Base-by-base conservation (phyloP, 768 basidiomycete genomes). In the Plicaturopsis crispa region DNA sequence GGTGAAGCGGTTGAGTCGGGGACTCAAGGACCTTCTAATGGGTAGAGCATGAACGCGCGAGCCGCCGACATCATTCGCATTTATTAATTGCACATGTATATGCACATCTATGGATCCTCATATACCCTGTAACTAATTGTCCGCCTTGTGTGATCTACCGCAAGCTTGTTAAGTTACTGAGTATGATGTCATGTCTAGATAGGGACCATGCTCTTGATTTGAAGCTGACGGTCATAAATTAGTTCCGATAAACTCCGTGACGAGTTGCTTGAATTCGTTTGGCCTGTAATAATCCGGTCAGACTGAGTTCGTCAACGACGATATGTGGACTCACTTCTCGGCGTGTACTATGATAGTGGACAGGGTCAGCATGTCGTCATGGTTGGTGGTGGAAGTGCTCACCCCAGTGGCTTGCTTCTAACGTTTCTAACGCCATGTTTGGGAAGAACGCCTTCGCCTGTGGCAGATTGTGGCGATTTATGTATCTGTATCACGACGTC, bases 391-490 rank as follows among this genome's bases (percentile, higher is more conserved):
- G 1, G 11, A 21, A 5, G 26, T 5, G 58, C 78, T 45, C 53
- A 87, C 86, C 84, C 92, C 92, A 97, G 57, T 97, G 92, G 1
- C 81, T 79, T 0, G 90, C 65, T 41, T 89, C 80, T 19, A 94
- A 58, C 18, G 59, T 68, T 50, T 78, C 72, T 6, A 93, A 49
- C 7, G 48, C 52, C 66, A 76, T 72, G 24, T 69, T 61, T 0
- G 91, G 90, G 62, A 94, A 96, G 57, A 87, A 88, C 20, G 66
- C 53, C 42, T 73, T 54, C 28, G 80, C 72, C 5, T 72, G 47
- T 0, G 76, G 73, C 5, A 78, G 58, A 51, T 92, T 89, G 39
- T 75, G 66, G 18, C 68, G 60, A 46, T 89, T 91, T 53, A 92
- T 77, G 58, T 83, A 90, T 37, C 84, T 83, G 41, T 21, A 14